Conservation (phyloP, 2,329 filamentous ascomycete genomes). For the Cladosporium sp. region DNA sequence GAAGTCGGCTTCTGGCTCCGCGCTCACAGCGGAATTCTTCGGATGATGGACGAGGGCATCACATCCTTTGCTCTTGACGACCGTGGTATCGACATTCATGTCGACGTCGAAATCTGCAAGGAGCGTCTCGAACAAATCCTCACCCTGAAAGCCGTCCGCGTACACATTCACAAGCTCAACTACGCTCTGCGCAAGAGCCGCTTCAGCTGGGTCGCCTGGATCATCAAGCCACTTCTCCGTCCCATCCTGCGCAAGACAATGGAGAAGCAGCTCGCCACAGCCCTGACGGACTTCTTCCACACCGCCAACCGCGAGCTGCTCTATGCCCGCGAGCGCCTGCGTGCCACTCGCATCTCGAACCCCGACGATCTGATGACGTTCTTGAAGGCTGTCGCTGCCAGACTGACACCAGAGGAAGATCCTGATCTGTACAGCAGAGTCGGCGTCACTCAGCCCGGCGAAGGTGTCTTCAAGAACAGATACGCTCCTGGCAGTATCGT, state of each 20-base stretch:
- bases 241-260: slow-evolving; percentile 75
- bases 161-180: slow-evolving; percentile 80
- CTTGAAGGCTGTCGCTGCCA: slow-evolving; percentile 72
- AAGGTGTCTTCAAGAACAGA: slow-evolving; percentile 71
- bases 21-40: slow-evolving; percentile 69
- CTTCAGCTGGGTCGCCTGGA: slow-evolving; percentile 73
- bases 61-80: slow-evolving; percentile 82
- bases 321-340: slow-evolving; percentile 78
- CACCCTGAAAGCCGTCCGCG: slow-evolving; percentile 68
- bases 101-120: slow-evolving; percentile 79
- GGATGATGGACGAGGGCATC: slow-evolving; percentile 76
- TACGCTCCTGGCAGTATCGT: slow-evolving; percentile 88
- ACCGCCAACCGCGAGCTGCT: slow-evolving; percentile 79
- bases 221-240: slow-evolving; percentile 77
- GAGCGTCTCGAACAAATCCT: slow-evolving; percentile 78
- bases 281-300: slow-evolving; percentile 66
- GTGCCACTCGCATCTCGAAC: slow-evolving; percentile 77
- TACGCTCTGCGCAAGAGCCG: slow-evolving; percentile 72
- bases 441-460: slow-evolving; percentile 60
- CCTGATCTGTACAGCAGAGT: slow-evolving; percentile 72
- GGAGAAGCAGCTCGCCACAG: slow-evolving; percentile 70
- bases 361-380: slow-evolving; percentile 79
- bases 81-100: slow-evolving; percentile 76
- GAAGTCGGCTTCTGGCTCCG: slow-evolving; percentile 89
- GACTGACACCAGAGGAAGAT: slow-evolving; percentile 67